phyloP scores from a whole-genome alignment of 2,329 filamentous ascomycete species.

The Stenocarpella maydis region DNA sequence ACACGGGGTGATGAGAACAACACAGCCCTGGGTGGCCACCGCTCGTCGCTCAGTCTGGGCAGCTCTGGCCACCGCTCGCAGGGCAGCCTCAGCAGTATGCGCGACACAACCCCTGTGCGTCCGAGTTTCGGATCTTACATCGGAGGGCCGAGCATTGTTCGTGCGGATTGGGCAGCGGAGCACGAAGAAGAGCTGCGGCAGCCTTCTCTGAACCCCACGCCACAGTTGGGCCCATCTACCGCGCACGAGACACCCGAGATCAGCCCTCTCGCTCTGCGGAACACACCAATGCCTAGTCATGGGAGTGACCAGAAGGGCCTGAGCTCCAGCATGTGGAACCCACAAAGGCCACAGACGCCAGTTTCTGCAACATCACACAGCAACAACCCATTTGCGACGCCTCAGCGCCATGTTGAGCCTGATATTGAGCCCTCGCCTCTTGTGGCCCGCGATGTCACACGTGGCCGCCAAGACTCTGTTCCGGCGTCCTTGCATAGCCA shows the following conservation, averaged over 20 bases:
- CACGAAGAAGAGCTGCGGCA: constrained; percentile 29
- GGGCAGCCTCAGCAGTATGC: constrained; percentile 26
- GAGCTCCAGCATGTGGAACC: constrained; percentile 42
- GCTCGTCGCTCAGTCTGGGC: constrained; percentile 26
- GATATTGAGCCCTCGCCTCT: constrained; percentile 38
- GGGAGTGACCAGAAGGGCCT: constrained; percentile 38
- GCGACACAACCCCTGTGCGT: constrained; percentile 30
- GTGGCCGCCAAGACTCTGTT: constrained; percentile 43
- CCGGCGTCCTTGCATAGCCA: constrained; percentile 48
- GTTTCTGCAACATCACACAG: constrained; percentile 23
- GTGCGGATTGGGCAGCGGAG: constrained; percentile 33
- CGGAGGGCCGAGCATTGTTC: constrained; percentile 28
- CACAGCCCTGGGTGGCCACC: constrained; percentile 1
- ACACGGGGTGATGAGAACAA: constrained; percentile 20
- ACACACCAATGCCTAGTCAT: constrained; percentile 11
- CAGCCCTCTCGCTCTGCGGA: constrained; percentile 37
- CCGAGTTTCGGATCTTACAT: constrained; percentile 27
- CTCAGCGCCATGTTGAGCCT: constrained; percentile 37
- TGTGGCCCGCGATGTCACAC: constrained; percentile 44
- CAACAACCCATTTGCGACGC: constrained; percentile 9
- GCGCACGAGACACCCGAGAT: constrained; percentile 34
- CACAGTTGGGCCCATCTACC: constrained; percentile 34
- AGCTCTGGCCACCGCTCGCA: constrained; percentile 12
- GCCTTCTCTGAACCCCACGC: constrained; percentile 30
- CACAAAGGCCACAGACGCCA: constrained; percentile 38